These are phyloP conservation scores for Phytophthora fragariaefolia DNA, from an alignment of 352 stramenopile species.

Conservation along the genomic window DNA sequence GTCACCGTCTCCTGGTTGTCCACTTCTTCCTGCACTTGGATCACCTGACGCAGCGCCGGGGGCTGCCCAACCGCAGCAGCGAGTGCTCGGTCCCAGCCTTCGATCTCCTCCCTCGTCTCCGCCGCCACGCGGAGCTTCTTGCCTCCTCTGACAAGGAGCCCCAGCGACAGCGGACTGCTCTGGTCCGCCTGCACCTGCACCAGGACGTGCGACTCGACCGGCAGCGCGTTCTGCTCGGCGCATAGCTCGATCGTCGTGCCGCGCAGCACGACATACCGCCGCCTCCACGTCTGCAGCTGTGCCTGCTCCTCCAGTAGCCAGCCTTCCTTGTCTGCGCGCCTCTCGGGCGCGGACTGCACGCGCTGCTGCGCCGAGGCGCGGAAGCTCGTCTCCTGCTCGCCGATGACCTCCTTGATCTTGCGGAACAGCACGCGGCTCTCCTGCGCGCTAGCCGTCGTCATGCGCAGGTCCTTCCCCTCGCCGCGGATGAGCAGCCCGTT, in stretches of 20 bases:
- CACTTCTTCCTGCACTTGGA: slow-evolving; percentile 5
- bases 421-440: slow-evolving; percentile 60
- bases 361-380: slow-evolving; percentile 2
- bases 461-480: slow-evolving; percentile 64
- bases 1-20: slow-evolving; percentile 15
- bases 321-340: slow-evolving; percentile 35
- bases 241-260: slow-evolving; percentile 65
- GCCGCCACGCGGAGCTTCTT: slow-evolving; percentile 25
- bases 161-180: slow-evolving; percentile 30
- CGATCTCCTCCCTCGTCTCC: slow-evolving; percentile 41
- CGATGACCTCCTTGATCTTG: slow-evolving; percentile 52
- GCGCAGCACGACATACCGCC: slow-evolving; percentile 57
- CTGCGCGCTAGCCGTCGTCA: slow-evolving; percentile 61
- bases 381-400: slow-evolving; percentile 39
- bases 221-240: slow-evolving; percentile 33
- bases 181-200: slow-evolving; percentile 32
- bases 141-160: slow-evolving; percentile 18
- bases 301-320: slow-evolving; percentile 54
- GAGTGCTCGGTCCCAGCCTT: slow-evolving; percentile 37
- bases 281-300: slow-evolving; percentile 51
- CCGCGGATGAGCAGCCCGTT: slow-evolving; percentile 70
- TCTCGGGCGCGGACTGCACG: not conserved
- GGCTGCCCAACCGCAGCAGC: slow-evolving; percentile 30
- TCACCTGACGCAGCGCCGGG: slow-evolving; percentile 18
- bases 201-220: slow-evolving; percentile 37